Conservation (phyloP, 148 eudicot genomes). For the Agrostemma githago region DNA sequence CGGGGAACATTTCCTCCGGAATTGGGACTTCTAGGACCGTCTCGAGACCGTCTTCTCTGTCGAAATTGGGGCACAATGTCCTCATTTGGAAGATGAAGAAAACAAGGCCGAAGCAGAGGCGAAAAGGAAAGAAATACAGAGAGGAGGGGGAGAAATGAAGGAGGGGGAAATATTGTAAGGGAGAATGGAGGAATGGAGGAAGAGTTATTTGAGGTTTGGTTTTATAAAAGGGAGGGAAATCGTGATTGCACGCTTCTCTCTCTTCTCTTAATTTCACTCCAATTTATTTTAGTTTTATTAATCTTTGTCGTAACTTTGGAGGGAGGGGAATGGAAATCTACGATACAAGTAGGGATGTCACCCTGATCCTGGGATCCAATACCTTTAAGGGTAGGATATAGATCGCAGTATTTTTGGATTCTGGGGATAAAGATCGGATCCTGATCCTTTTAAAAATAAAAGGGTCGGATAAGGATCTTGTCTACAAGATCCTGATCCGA, state of each 20-base stretch:
- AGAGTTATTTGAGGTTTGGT: neutral
- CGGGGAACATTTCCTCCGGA: conserved; percentile 71
- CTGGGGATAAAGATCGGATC: too few species aligned
- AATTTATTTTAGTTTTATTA: neutral
- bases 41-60: conserved; percentile 74
- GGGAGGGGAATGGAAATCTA: neutral
- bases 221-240: conserved; percentile 11
- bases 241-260: conserved; percentile 27
- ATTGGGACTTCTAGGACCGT: conserved; percentile 93
- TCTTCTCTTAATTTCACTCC: neutral
- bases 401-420: too few species aligned
- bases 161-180: conserved; percentile 11
- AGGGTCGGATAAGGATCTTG: too few species aligned
- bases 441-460: too few species aligned
- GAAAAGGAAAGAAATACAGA: conserved; percentile 2
- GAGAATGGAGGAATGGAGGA: conserved; percentile 6
- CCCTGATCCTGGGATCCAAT: too few species aligned
- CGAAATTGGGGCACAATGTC: conserved; percentile 79
- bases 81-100: conserved; percentile 43
- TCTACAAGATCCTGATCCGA: too few species aligned
- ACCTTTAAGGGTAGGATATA: too few species aligned
- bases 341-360: too few species aligned
- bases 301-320: neutral
- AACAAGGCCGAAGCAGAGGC: neutral
- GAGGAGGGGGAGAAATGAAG: conserved; percentile 17